phyloP scores from a whole-genome alignment of 1,284 basidiomycete genomes.

The Gymnopus androsaceus region DNA sequence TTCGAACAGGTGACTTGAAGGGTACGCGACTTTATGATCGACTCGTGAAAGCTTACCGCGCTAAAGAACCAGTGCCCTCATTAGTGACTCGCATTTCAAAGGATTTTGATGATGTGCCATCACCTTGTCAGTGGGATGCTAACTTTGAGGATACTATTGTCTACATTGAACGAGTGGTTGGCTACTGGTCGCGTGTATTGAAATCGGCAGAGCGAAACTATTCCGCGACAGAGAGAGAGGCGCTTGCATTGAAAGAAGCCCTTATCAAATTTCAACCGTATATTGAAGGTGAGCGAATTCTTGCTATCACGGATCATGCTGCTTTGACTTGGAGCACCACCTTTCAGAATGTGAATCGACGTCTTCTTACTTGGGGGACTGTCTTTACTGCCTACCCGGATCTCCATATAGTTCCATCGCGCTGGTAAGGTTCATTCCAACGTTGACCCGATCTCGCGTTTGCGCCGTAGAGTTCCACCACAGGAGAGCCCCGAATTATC shows the following conservation, averaged over 20 bases:
- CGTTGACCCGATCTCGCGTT: conserved; percentile 27
- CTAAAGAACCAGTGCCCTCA: background rate
- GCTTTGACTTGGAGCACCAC: conserved; percentile 33
- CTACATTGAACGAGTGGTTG: background rate
- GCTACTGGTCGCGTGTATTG: conserved; percentile 2
- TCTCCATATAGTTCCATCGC: conserved; percentile 31
- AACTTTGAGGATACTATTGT: background rate
- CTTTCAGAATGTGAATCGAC: conserved; percentile 31
- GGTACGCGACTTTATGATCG: background rate
- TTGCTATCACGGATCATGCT: conserved; percentile 32
- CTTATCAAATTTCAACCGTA: conserved; percentile 4
- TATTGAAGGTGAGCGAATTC: background rate
- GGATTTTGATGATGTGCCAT: background rate
- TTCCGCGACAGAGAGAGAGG: background rate
- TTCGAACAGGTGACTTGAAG: conserved; percentile 3
- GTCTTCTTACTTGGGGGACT: conserved; percentile 29
- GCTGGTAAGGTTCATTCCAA: conserved; percentile 33
- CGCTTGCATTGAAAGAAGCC: background rate
- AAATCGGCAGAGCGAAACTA: background rate
- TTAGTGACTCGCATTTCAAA: background rate
- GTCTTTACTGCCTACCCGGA: conserved; percentile 30
- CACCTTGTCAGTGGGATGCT: background rate
- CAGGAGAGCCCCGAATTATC: conserved; percentile 3
- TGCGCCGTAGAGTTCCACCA: conserved; percentile 2
- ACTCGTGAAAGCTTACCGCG: background rate